Evolutionary conservation across 2,329 filamentous ascomycete species (phyloP).

Genomic region (Diaporthe vexans): DNA sequence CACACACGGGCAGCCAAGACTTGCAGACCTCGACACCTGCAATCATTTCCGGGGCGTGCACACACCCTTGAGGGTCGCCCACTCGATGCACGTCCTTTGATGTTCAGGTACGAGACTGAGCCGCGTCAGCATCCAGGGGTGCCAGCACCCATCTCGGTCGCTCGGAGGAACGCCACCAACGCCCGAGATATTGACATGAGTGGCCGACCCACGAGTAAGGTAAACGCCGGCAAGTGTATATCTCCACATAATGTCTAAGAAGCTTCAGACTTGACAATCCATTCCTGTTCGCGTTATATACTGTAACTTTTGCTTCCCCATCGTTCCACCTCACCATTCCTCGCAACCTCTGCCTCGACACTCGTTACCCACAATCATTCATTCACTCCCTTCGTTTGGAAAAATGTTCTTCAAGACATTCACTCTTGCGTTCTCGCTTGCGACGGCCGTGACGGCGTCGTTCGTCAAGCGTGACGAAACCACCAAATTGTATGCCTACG

Average conservation of each 20-base stretch:
- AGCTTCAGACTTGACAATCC: neutral
- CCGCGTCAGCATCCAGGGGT: slow-evolving; percentile 28
- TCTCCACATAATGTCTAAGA: neutral
- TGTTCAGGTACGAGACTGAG: slow-evolving; percentile 27
- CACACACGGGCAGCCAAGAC: slow-evolving; percentile 14
- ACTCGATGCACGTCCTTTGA: slow-evolving; percentile 18
- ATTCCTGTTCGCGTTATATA: slow-evolving; percentile 10
- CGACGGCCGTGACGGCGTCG: slow-evolving; percentile 20
- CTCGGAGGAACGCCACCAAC: slow-evolving; percentile 1
- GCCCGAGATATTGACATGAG: neutral
- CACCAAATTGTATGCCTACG: slow-evolving; percentile 36
- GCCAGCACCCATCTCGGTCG: neutral
- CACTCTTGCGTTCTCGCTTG: slow-evolving; percentile 33
- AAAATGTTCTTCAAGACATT: slow-evolving; percentile 35
- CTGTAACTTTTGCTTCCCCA: slow-evolving; percentile 7
- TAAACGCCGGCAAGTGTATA: slow-evolving; percentile 3
- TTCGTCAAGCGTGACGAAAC: slow-evolving; percentile 17
- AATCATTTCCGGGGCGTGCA: slow-evolving; percentile 11
- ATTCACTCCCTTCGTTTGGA: neutral
- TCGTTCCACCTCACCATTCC: neutral
- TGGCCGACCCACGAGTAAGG: neutral
- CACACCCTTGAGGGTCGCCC: neutral
- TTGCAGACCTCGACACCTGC: slow-evolving; percentile 1
- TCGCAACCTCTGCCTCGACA: slow-evolving; percentile 1
- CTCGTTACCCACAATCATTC: slow-evolving; percentile 7